Evolutionary conservation across 2,329 filamentous ascomycete genomes (phyloP).

Genomic region (Basipetospora sp.): DNA sequence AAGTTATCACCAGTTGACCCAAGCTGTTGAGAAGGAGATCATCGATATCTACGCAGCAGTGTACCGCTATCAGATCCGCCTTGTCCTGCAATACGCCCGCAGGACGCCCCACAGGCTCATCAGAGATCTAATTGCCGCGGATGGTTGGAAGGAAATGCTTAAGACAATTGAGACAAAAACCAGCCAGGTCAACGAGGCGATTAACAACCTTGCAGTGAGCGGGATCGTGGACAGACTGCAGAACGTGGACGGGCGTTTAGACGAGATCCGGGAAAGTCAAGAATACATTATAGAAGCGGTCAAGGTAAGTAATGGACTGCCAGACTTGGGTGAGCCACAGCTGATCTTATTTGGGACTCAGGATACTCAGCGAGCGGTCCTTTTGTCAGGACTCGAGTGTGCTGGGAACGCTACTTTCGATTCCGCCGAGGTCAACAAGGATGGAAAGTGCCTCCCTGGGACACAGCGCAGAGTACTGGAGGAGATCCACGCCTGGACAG

Average conservation of each 20-base stretch:
- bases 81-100: not conserved
- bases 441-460: constrained; percentile 13
- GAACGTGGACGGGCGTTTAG: not conserved
- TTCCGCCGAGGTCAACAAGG: constrained; percentile 14
- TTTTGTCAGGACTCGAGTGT: not conserved
- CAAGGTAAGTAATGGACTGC: not conserved
- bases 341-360: too few species aligned
- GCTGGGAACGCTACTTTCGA: constrained; percentile 14
- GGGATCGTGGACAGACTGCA: not conserved
- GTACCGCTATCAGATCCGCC: not conserved
- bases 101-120: not conserved
- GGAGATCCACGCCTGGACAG: constrained; percentile 14
- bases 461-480: constrained; percentile 15
- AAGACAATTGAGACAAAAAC: not conserved
- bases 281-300: not conserved
- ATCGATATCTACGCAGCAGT: not conserved
- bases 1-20: not conserved
- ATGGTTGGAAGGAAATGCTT: not conserved
- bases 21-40: not conserved
- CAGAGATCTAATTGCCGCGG: not conserved
- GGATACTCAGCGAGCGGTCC: not conserved
- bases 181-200: not conserved
- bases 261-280: not conserved
- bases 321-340: too few species aligned
- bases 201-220: not conserved